Base-by-base conservation (phyloP, 345 rosid genomes). In the Bruguiera gymnorhiza region DNA sequence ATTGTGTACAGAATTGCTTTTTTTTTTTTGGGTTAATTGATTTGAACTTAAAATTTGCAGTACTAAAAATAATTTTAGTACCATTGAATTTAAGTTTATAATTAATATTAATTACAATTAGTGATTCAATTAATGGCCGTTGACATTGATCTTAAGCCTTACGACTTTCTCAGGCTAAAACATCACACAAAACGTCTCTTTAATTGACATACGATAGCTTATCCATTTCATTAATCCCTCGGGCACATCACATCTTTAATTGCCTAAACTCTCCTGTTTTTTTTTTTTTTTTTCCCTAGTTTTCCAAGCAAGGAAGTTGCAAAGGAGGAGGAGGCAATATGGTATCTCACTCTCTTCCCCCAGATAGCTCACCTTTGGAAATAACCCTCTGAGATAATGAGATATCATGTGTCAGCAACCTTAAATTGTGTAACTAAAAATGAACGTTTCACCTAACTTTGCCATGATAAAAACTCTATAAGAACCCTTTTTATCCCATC, bases 361-460 rank as follows among this genome's bases (percentile, higher is more conserved):
- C 53, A 8, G 60, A 67, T 67, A 6, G 34, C 51, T 19, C 59
- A 70, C 29, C 65, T 67, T 67, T 67, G 24, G 60, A 55, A 2
- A 43, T 43, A 43, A 43, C 50, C 13, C 50, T 13, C 15, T 11
- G 3, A 43, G 50, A 43, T 43, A 43, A 26, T 23, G 29, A 8
- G 29, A 54, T 13, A 54, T 54, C 1, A 8, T 54, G 26, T 21
- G 2, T 26, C 23, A 8, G 29, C 60, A 55, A 55, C 81, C 67
- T 51, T 59, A 6, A 24, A 52, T 53, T 63, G 24, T 55, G 37
- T 64, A 66, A 68, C 65, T 62, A 65, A 65, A 70, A 70, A 57
- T 56, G 56, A 20, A 66, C 70, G 67, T 69, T 68, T 20, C 36
- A 76, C 79, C 82, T 77, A 70, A 67, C 73, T 62, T 26, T 24